Evolutionary conservation across 306 rosid genomes (phyloP).

Genomic region (Cucurbita moschata): DNA sequence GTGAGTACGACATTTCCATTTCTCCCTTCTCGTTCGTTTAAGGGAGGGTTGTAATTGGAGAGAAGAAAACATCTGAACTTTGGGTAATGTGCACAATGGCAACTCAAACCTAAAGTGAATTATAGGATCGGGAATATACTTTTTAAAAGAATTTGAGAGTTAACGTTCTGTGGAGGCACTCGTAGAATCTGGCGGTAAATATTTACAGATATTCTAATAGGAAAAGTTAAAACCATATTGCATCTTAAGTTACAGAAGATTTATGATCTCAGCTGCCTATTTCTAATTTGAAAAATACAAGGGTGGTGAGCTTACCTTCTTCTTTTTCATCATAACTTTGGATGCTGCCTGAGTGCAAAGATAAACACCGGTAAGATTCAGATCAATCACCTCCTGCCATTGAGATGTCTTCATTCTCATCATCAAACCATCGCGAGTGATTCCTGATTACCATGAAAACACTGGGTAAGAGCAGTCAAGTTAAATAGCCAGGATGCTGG

Average conservation of each 20-base stretch:
- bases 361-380: slow-evolving; percentile 91
- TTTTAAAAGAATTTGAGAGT: neutral
- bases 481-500: neutral
- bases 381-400: slow-evolving; percentile 90
- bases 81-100: neutral
- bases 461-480: slow-evolving; percentile 1
- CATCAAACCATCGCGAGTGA: slow-evolving; percentile 77
- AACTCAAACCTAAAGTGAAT: neutral
- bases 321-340: slow-evolving; percentile 90
- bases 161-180: neutral
- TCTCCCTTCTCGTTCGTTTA: neutral
- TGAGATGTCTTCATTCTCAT: slow-evolving; percentile 95
- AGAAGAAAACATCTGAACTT: slow-evolving; percentile 1
- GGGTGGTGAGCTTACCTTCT: slow-evolving; percentile 37
- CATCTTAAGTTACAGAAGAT: neutral
- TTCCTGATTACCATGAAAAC: slow-evolving; percentile 41
- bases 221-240: neutral
- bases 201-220: neutral
- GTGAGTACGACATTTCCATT: neutral
- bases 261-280: neutral
- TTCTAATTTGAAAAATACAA: neutral
- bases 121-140: neutral
- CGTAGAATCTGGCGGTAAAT: neutral
- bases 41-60: neutral
- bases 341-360: slow-evolving; percentile 92